Base-by-base conservation (phyloP, 371 early-diverging fungal species). In the Sporodiniella umbellata region DNA sequence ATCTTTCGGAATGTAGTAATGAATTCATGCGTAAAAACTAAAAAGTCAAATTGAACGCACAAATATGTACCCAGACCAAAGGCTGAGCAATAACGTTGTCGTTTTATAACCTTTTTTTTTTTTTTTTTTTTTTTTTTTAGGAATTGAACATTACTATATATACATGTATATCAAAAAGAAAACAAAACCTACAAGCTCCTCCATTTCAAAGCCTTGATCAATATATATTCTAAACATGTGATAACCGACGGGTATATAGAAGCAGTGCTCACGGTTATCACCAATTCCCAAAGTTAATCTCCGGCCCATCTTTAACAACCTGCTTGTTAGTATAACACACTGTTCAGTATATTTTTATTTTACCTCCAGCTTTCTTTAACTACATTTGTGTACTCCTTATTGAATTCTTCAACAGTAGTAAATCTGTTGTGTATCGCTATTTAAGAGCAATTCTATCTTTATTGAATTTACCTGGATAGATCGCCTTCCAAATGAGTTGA, bases 1-100 rank as follows among this genome's bases (percentile, higher is more conserved):
- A 87, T 69, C 54, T 95, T 94, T 23, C 85, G 82, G 28, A 95
- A 73, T 0, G 92, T 89, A 3, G 85, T 87, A 53, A 95, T 85
- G 42, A 90, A 94, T 62, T 95, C 95, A 64, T 95, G 95, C 1
- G 94, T 93, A 54, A 95, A 92, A 59, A 92, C 88, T 53, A 95
- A 66, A 51, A 95, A 94, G 51, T 94, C 93, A 53, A 85, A 92
- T 54, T 89, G 88, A 11, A 87, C 89, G 60, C 91, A 93, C 15
- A 95, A 70, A 51, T 87, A 92, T 1, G 89, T 88, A 0, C 95
- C 95, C 23, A 94, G 63, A 0, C 92, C 93, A 64, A 89, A 92
- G n/a, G 89, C 91, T 24, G 87, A 86, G 40, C 92, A 92, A 52
- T 92, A 90, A 2, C 94, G 75, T 60, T 93, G 95, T n/a, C 94